Percentiles rank a stretch among this genome's conserved stretches.
These are phyloP conservation scores for Emmonsia crescens DNA, from an alignment of 2,329 filamentous ascomycete genomes.

Conservation along the genomic window DNA sequence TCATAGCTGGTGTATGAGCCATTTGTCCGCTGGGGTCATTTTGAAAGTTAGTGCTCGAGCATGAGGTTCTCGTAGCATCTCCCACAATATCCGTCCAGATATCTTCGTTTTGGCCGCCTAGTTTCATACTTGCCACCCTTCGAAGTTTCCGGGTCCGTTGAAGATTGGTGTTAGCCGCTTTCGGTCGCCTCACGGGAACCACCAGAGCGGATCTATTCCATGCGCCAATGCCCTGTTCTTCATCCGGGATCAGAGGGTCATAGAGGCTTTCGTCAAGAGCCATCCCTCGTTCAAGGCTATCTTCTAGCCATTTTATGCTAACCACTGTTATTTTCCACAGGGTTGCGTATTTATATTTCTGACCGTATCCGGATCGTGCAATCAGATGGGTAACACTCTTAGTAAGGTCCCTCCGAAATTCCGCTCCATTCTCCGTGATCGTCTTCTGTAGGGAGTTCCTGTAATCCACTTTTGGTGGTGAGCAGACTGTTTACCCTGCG, in stretches of 20 bases:
- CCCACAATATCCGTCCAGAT: slow-evolving; percentile 88
- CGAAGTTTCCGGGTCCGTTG: slow-evolving; percentile 69
- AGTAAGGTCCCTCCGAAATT: slow-evolving; percentile 79
- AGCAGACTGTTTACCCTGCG: not conserved
- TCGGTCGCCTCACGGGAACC: slow-evolving; percentile 24
- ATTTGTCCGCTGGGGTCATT: slow-evolving; percentile 10
- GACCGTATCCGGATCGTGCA: slow-evolving; percentile 64
- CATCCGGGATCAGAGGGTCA: slow-evolving; percentile 57
- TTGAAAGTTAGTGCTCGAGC: slow-evolving; percentile 10
- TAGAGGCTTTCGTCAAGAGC: slow-evolving; percentile 79
- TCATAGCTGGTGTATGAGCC: slow-evolving; percentile 11
- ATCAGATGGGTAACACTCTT: slow-evolving; percentile 80
- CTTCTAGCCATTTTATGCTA: slow-evolving; percentile 70
- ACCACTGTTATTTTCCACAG: slow-evolving; percentile 74
- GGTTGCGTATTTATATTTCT: slow-evolving; percentile 82
- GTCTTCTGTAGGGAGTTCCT: slow-evolving; percentile 59
- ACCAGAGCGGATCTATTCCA: slow-evolving; percentile 48
- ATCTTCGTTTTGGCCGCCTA: slow-evolving; percentile 66
- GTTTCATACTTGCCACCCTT: slow-evolving; percentile 73
- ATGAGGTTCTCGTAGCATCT: slow-evolving; percentile 3
- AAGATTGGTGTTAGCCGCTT: slow-evolving; percentile 34
- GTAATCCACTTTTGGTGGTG: slow-evolving; percentile 27
- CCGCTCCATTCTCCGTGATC: slow-evolving; percentile 61
- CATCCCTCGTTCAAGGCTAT: slow-evolving; percentile 79
- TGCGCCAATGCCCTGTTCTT: slow-evolving; percentile 66